Percentiles rank a stretch among this genome's conserved stretches.
phyloP scores from a whole-genome alignment of 2,329 filamentous ascomycete genomes.

The Epichloe hybrida region DNA sequence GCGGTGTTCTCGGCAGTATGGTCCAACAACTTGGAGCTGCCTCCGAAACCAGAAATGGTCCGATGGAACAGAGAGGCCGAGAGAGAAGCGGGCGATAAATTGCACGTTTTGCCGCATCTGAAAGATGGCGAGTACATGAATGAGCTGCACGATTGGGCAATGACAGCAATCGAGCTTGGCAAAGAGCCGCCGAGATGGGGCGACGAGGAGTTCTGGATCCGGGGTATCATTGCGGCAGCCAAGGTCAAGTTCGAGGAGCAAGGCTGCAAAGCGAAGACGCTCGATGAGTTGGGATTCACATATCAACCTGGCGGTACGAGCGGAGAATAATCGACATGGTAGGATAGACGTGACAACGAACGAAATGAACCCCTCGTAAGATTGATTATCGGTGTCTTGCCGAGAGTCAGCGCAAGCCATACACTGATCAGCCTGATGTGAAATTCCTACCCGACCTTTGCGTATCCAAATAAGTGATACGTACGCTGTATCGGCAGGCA shows the following conservation, averaged over 20 bases:
- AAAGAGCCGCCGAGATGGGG: slow-evolving; percentile 63
- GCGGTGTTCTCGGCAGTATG: slow-evolving; percentile 67
- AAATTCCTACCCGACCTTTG: neutral
- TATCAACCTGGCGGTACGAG: slow-evolving; percentile 24
- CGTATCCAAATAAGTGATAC: neutral
- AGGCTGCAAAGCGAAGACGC: slow-evolving; percentile 48
- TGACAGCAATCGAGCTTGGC: slow-evolving; percentile 35
- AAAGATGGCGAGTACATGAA: slow-evolving; percentile 60
- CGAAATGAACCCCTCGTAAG: neutral
- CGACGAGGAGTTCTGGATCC: slow-evolving; percentile 56
- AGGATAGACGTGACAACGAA: too few relatives aligned
- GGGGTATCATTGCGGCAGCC: slow-evolving; percentile 53
- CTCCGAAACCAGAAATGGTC: slow-evolving; percentile 49
- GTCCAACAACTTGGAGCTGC: slow-evolving; percentile 55
- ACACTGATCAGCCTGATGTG: neutral
- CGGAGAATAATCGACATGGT: too few relatives aligned
- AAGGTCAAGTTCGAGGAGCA: slow-evolving; percentile 56
- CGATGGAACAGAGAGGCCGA: slow-evolving; percentile 54
- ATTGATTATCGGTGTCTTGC: neutral
- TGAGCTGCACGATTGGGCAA: slow-evolving; percentile 48
- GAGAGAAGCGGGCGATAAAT: slow-evolving; percentile 21
- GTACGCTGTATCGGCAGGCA: neutral
- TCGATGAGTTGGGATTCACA: slow-evolving; percentile 61
- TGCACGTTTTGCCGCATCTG: slow-evolving; percentile 17
- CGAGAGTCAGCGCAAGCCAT: neutral